Evolutionary conservation across 2,329 filamentous ascomycete genomes (phyloP), one percentile per base, ranked within the genome.

Genomic region (Cercospora zeae-maydis): DNA sequence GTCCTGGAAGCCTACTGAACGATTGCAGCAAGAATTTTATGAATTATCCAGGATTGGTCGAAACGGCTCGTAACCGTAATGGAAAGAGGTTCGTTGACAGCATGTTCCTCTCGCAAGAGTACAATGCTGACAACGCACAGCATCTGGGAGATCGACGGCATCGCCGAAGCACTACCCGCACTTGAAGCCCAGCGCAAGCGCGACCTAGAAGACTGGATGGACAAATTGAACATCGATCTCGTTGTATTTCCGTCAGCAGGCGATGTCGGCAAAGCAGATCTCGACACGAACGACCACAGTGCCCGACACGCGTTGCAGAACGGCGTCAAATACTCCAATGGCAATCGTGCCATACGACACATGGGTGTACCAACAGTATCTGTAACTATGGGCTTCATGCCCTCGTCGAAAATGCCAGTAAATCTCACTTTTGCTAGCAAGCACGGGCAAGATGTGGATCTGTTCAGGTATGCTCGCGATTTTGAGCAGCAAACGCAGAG

Each of bases 341-440:
- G 83, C 0, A 84, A 84, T 57, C 74, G 82, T 1, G 80, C 80
- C 0, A 73, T 86, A 1, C 75, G 83, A 10, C 83, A 86, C 59
- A 74, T 85, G 1, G 83, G 84, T 0, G 77, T 86, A 0, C 84
- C 84, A 0, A 83, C 80, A 0, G 77, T 86, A 1, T 81, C 78
- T 0, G 81, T 84, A 0, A 79, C 82, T 0, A 85, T 85, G 83
- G 83, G 83, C 0, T 61, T 77, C 0, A 77, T 84, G 74, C 68
- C 65, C 0, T 74, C 78, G 8, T 81, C 75, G 52, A 65, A 69
- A 0, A 83, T 86, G 79, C 83, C 83, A 0, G 76, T 84, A 0
- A 82, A 82, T 27, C 66, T 85, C 10, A 84, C 82, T 0, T 84
- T 86, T 68, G 80, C 79, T 0, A 79, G 79, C 0, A 80, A 77